phyloP scores from a whole-genome alignment of 2,329 filamentous ascomycete species.

The Lanzia echinophila region DNA sequence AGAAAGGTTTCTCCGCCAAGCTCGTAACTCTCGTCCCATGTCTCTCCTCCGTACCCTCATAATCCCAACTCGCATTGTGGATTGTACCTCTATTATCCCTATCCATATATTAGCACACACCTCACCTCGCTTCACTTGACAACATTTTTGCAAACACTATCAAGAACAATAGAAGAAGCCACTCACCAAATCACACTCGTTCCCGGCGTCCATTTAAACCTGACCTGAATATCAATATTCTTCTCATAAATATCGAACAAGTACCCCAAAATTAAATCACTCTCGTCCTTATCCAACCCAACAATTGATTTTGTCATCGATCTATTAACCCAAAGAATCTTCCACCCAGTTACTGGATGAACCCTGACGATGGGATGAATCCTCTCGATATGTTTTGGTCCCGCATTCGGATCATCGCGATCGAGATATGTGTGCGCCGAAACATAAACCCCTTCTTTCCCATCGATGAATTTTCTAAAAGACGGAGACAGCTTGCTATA shows the following conservation, averaged over 20 bases:
- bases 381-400: conserved; percentile 61
- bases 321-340: conserved; percentile 65
- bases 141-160: neutral
- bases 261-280: conserved; percentile 60
- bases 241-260: conserved; percentile 62
- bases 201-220: conserved; percentile 62
- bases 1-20: conserved; percentile 65
- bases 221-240: conserved; percentile 62
- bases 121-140: neutral
- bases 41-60: conserved; percentile 57
- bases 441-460: conserved; percentile 55
- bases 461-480: conserved; percentile 66
- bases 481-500: conserved; percentile 67
- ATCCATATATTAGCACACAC: neutral
- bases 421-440: conserved; percentile 64
- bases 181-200: conserved; percentile 54
- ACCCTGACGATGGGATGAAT: conserved; percentile 62
- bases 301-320: conserved; percentile 63
- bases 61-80: conserved; percentile 70
- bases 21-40: conserved; percentile 68
- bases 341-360: conserved; percentile 70
- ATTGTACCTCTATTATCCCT: conserved; percentile 67
- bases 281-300: conserved; percentile 62
- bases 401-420: conserved; percentile 51
- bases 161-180: neutral